Evolutionary conservation across 257 asterid species (phyloP).

Genomic region (Plantago major): DNA sequence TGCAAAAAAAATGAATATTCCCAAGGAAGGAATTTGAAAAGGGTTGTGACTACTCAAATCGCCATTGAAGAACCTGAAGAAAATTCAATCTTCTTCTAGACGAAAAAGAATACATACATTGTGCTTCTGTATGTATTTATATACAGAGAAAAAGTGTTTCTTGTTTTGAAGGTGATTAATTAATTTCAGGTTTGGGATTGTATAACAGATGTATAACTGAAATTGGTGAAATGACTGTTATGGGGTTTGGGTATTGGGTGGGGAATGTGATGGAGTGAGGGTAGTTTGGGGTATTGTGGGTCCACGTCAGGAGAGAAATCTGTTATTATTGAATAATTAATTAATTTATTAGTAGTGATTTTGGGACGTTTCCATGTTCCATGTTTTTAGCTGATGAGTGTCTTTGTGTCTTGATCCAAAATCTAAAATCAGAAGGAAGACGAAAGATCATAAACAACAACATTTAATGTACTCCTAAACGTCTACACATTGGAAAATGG

Average conservation of each 20-base stretch:
- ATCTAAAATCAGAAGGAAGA: no score
- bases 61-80: conserved; percentile 16
- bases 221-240: neutral
- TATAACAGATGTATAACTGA: conserved; percentile 6
- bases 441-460: no score
- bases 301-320: conserved; percentile 14
- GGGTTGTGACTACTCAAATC: conserved; percentile 24
- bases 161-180: neutral
- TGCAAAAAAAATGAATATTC: neutral
- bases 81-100: neutral
- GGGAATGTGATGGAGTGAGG: conserved; percentile 10
- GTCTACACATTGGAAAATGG: no score
- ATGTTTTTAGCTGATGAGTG: conserved; percentile 11
- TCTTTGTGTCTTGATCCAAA: neutral
- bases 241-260: neutral
- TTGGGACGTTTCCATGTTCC: conserved; percentile 23
- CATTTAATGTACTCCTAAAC: no score
- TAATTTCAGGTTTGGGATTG: neutral
- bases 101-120: neutral
- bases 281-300: conserved; percentile 19
- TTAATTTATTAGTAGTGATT: neutral
- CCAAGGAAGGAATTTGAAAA: neutral
- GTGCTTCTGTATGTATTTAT: neutral
- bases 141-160: neutral
- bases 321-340: neutral